Evolutionary conservation across 1,284 basidiomycete species (phyloP).

Genomic region (Cutaneotrichosporon cavernicola): DNA sequence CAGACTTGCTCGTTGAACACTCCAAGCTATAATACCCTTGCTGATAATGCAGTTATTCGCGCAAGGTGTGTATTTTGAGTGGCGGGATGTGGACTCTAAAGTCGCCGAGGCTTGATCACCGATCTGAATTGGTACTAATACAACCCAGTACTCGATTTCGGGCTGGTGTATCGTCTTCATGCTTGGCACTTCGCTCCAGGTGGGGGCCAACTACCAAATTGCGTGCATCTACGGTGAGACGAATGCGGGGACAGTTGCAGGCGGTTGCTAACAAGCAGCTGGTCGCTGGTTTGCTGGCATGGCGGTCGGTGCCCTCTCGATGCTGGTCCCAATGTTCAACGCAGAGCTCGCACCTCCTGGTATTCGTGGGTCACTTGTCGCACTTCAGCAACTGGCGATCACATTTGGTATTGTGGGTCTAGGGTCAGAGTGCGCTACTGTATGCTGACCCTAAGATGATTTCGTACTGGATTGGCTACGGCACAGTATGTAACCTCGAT

Average conservation of each 20-base stretch:
- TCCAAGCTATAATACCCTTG: neutral
- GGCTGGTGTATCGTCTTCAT: conserved; percentile 51
- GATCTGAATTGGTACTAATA: neutral
- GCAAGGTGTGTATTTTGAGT: conserved; percentile 32
- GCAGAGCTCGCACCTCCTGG: conserved; percentile 74
- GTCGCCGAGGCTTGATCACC: neutral
- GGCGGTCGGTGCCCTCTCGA: conserved; percentile 50
- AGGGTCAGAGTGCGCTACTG: neutral
- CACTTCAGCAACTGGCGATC: conserved; percentile 76
- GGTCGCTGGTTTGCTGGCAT: conserved; percentile 51
- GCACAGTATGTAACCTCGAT: conserved; percentile 55
- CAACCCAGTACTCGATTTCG: conserved; percentile 43
- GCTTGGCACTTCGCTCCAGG: conserved; percentile 45
- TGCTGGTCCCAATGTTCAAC: conserved; percentile 62
- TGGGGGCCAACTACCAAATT: conserved; percentile 37
- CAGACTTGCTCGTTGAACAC: neutral
- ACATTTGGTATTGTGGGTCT: conserved; percentile 59
- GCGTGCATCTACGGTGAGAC: conserved; percentile 45
- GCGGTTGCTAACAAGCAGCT: conserved; percentile 12
- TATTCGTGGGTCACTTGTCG: conserved; percentile 75
- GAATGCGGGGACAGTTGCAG: neutral
- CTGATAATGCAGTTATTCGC: conserved; percentile 27
- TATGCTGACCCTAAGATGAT: neutral
- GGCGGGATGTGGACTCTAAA: neutral
- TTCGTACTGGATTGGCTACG: conserved; percentile 65